phyloP scores from a whole-genome alignment of 2,329 filamentous ascomycete genomes.

The Fusarium redolens region DNA sequence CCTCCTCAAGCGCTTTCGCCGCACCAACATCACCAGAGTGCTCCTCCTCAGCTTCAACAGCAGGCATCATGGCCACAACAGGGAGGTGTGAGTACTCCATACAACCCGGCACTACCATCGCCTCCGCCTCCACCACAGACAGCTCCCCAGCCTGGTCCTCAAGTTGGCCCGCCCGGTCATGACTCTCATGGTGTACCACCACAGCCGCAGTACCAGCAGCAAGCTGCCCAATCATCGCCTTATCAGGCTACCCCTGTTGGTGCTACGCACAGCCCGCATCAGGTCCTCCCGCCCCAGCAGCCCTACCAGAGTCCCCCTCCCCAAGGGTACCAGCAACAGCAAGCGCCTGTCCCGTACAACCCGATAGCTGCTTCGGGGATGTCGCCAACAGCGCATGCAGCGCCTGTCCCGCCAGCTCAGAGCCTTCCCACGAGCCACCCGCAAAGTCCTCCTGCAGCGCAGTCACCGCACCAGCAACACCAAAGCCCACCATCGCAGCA shows the following conservation, averaged over 20 bases:
- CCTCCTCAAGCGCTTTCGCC: neutral
- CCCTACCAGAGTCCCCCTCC: neutral
- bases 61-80: slow-evolving; percentile 11
- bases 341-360: neutral
- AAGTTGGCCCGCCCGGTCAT: neutral
- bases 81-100: neutral
- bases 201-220: slow-evolving; percentile 1
- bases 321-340: neutral
- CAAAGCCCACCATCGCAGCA: neutral
- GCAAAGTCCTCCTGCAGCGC: neutral
- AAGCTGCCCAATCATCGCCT: neutral
- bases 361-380: neutral
- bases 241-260: accelerated
- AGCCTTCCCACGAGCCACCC: neutral
- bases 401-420: neutral
- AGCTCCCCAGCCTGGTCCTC: neutral
- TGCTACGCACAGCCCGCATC: neutral
- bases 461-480: slow-evolving; percentile 2
- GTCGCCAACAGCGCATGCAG: neutral
- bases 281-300: neutral
- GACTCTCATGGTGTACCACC: neutral
- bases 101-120: neutral
- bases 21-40: slow-evolving; percentile 2
- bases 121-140: neutral
- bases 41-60: neutral